Evolutionary conservation across 164 flowering plant genomes (phyloP).

Genomic region (Vitis cinerea): DNA sequence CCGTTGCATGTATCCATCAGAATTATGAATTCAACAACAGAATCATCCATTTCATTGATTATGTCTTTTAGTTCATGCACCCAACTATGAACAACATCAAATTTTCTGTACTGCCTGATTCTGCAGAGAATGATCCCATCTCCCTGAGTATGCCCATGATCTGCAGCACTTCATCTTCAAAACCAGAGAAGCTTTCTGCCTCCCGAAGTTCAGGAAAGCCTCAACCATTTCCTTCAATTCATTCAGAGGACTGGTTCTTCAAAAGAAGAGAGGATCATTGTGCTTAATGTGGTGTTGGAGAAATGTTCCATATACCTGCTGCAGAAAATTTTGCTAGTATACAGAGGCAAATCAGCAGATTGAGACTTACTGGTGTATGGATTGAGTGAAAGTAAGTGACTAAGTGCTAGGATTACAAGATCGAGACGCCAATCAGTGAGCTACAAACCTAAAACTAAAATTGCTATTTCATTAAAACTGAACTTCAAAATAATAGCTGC

Average conservation of each 20-base stretch:
- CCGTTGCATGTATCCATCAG: constrained; percentile 13
- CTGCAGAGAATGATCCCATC: background rate
- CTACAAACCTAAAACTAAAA: too few species aligned
- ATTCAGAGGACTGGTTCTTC: background rate
- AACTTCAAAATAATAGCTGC: too few species aligned
- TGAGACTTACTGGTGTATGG: too few species aligned
- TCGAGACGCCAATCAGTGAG: too few species aligned
- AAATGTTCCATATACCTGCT: too few species aligned
- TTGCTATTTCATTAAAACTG: too few species aligned
- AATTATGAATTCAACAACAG: constrained; percentile 19
- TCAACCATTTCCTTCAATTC: constrained; percentile 13
- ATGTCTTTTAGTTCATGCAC: constrained; percentile 9
- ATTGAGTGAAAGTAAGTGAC: too few species aligned
- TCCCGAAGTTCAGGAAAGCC: constrained; percentile 10
- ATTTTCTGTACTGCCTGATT: background rate
- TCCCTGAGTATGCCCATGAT: constrained; percentile 8
- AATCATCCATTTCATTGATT: constrained; percentile 17
- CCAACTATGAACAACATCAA: constrained; percentile 11
- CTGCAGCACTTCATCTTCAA: constrained; percentile 12
- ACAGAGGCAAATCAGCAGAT: too few species aligned
- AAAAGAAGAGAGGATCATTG: background rate
- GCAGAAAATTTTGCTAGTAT: too few species aligned
- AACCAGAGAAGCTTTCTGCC: constrained; percentile 13
- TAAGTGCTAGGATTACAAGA: too few species aligned
- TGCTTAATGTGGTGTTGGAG: too few species aligned